These are phyloP conservation scores for Fusarium protoensiforme DNA, from an alignment of 2,329 filamentous ascomycete species.

Conservation along the genomic window DNA sequence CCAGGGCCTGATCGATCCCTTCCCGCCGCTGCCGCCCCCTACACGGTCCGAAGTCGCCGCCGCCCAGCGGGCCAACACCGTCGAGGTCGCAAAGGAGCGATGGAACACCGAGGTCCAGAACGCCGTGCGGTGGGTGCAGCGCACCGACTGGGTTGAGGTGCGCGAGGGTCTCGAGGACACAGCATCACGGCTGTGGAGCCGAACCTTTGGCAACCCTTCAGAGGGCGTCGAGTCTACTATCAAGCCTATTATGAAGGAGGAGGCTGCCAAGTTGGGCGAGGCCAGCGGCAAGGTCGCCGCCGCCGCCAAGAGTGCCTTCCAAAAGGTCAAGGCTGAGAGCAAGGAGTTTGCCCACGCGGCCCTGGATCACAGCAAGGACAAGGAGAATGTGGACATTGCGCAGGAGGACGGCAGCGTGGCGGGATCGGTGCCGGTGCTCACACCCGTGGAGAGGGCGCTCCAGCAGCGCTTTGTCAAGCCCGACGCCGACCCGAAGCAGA, in stretches of 20 bases:
- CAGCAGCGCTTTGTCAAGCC: slow-evolving; percentile 62
- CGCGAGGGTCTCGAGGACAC: slow-evolving; percentile 67
- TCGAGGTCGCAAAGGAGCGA: slow-evolving; percentile 77
- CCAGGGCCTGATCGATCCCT: slow-evolving; percentile 62
- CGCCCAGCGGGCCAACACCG: slow-evolving; percentile 64
- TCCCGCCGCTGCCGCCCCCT: slow-evolving; percentile 59
- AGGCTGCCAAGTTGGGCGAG: slow-evolving; percentile 39
- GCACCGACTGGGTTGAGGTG: slow-evolving; percentile 72
- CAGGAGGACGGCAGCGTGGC: slow-evolving; percentile 49
- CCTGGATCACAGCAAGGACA: slow-evolving; percentile 46
- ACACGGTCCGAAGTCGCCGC: slow-evolving; percentile 63
- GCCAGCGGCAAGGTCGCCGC: slow-evolving; percentile 42
- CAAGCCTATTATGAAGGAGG: slow-evolving; percentile 48
- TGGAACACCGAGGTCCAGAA: slow-evolving; percentile 82
- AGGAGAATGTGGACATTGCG: slow-evolving; percentile 49
- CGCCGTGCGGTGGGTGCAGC: slow-evolving; percentile 74
- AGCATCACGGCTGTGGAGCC: slow-evolving; percentile 58
- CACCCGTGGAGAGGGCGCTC: slow-evolving; percentile 61
- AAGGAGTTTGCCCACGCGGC: slow-evolving; percentile 37
- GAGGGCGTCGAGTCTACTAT: slow-evolving; percentile 45
- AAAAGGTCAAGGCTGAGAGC: slow-evolving; percentile 43
- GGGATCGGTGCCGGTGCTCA: slow-evolving; percentile 29
- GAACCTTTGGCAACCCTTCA: slow-evolving; percentile 49
- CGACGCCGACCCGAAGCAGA: slow-evolving; percentile 55
- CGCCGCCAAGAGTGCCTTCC: slow-evolving; percentile 51